These are phyloP conservation scores for Pulveroboletus sp. DNA, from an alignment of 768 basidiomycete genomes.

Conservation along the genomic window DNA sequence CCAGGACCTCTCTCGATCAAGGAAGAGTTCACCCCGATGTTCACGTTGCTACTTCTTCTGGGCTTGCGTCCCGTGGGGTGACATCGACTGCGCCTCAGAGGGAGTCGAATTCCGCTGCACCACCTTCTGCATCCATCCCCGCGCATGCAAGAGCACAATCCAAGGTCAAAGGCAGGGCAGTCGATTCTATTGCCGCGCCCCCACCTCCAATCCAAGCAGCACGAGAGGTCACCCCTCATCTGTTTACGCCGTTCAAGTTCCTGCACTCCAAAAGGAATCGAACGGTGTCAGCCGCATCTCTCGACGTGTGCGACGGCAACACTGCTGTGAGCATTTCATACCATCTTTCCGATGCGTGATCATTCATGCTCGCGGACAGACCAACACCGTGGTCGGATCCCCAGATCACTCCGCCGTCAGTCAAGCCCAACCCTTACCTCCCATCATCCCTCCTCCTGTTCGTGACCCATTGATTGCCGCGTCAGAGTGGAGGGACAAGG, in stretches of 20 bases:
- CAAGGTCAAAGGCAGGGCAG: constrained; percentile 15
- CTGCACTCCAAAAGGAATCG: constrained; percentile 51
- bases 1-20: constrained; percentile 21
- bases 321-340: constrained; percentile 56
- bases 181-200: constrained; percentile 28
- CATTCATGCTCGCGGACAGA: constrained; percentile 32
- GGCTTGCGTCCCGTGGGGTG: constrained; percentile 14
- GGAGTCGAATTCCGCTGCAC: constrained; percentile 9
- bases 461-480: constrained; percentile 65
- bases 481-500: constrained; percentile 65
- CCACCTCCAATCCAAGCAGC: constrained; percentile 29
- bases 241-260: constrained; percentile 63
- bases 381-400: constrained; percentile 71
- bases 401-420: constrained; percentile 70
- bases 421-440: constrained; percentile 46
- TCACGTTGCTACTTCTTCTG: constrained; percentile 3
- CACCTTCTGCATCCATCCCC: constrained; percentile 3
- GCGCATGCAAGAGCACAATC: constrained; percentile 12
- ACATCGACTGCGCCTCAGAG: constrained; percentile 13
- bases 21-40: constrained; percentile 12
- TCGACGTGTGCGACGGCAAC: constrained; percentile 71
- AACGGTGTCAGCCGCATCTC: constrained; percentile 67
- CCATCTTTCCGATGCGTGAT: background rate
- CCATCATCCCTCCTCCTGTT: constrained; percentile 44
- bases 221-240: constrained; percentile 39